Conservation (phyloP, 2,329 filamentous ascomycete species). For the Magnaporthales sp. region DNA sequence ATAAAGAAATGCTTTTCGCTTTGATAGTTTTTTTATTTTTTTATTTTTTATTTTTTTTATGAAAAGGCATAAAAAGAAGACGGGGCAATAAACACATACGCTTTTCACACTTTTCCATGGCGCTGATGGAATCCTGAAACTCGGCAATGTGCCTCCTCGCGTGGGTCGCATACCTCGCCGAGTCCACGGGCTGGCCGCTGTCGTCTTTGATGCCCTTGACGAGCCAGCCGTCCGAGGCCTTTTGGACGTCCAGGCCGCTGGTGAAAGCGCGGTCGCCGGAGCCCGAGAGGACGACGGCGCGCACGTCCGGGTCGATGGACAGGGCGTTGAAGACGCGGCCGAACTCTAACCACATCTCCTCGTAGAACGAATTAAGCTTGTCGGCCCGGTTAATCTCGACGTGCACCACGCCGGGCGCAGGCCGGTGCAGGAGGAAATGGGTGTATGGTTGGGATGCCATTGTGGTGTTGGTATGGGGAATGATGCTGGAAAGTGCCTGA, state of each 20-base stretch:
- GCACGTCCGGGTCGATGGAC: constrained; percentile 62
- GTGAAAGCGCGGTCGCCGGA: constrained; percentile 80
- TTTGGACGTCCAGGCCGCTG: constrained; percentile 74
- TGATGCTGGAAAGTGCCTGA: not conserved
- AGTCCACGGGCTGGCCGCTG: constrained; percentile 34
- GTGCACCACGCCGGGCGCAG: constrained; percentile 74
- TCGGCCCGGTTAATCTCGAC: constrained; percentile 82
- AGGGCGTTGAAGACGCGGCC: constrained; percentile 62
- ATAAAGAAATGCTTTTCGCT: not conserved
- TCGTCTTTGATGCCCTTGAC: constrained; percentile 22
- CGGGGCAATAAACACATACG: constrained; percentile 37
- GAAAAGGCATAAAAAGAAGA: not conserved
- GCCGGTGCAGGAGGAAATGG: constrained; percentile 35
- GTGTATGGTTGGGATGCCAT: not conserved
- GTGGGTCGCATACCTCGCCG: constrained; percentile 52
- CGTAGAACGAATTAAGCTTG: constrained; percentile 83
- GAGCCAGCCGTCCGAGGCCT: constrained; percentile 46
- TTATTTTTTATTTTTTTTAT: not conserved
- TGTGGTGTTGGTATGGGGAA: not conserved
- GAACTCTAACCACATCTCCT: constrained; percentile 81
- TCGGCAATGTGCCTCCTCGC: constrained; percentile 63
- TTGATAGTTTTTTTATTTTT: not conserved
- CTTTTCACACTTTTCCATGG: constrained; percentile 83
- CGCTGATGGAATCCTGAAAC: constrained; percentile 71
- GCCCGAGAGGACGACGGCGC: constrained; percentile 71